phyloP scores from a whole-genome alignment of 2,329 filamentous ascomycete species.

The Neopestalotiopsis clavispora region DNA sequence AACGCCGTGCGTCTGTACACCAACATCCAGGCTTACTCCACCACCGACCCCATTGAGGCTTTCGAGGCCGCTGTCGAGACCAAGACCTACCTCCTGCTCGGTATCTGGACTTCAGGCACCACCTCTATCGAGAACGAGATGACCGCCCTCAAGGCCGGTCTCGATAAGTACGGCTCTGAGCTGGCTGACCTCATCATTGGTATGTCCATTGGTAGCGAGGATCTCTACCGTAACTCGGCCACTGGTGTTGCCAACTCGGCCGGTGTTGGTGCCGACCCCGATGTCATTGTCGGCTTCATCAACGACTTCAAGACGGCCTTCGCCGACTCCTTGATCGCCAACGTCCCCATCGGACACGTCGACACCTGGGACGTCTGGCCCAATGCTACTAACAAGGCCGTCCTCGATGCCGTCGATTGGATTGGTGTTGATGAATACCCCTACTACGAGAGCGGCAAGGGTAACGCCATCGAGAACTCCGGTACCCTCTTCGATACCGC shows the following conservation, averaged over 20 bases:
- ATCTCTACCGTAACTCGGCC: slow-evolving; percentile 66
- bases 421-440: slow-evolving; percentile 70
- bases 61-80: slow-evolving; percentile 73
- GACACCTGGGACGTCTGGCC: slow-evolving; percentile 72
- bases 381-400: slow-evolving; percentile 61
- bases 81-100: slow-evolving; percentile 65
- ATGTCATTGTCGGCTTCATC: slow-evolving; percentile 69
- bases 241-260: slow-evolving; percentile 68
- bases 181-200: slow-evolving; percentile 65
- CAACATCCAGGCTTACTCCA: slow-evolving; percentile 67
- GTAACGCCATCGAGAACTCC: slow-evolving; percentile 60
- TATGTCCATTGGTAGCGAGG: slow-evolving; percentile 70
- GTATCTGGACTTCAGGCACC: slow-evolving; percentile 65
- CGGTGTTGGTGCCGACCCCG: slow-evolving; percentile 63
- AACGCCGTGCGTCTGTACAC: slow-evolving; percentile 70
- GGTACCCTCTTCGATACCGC: slow-evolving; percentile 58
- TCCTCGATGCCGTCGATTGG: slow-evolving; percentile 68
- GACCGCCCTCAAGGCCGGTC: slow-evolving; percentile 60
- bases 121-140: slow-evolving; percentile 64
- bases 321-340: slow-evolving; percentile 45
- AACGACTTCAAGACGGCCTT: slow-evolving; percentile 65
- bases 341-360: slow-evolving; percentile 65
- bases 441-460: slow-evolving; percentile 65
- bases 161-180: slow-evolving; percentile 55
- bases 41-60: slow-evolving; percentile 80